Conservation (phyloP, 345 rosid genomes). For the Lepidium didymum region DNA sequence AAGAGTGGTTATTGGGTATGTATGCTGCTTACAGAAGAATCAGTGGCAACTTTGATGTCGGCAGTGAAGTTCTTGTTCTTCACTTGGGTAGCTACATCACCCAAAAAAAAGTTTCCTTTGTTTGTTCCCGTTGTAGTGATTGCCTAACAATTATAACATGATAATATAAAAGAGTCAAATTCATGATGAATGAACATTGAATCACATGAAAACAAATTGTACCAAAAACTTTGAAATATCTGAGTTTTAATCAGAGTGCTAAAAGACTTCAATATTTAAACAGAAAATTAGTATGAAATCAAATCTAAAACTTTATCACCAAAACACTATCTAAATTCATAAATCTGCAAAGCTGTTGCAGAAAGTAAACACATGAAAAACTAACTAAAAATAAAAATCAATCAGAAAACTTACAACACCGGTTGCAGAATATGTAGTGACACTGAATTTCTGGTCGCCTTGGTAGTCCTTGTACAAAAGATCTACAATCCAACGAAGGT, state of each 20-base stretch:
- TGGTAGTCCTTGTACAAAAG: constrained; percentile 91
- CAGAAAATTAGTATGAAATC: not conserved
- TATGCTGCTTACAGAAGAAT: constrained; percentile 65
- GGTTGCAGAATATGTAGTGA: constrained; percentile 72
- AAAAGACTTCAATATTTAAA: not conserved
- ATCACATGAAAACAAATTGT: not conserved
- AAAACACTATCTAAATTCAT: not conserved
- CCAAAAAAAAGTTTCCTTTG: constrained; percentile 72
- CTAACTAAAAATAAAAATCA: not conserved
- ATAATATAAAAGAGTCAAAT: not conserved
- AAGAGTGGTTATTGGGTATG: not conserved
- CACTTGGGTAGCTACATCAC: constrained; percentile 80
- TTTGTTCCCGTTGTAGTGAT: constrained; percentile 66
- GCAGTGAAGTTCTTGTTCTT: constrained; percentile 86
- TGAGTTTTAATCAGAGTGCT: not conserved
- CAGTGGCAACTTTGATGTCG: constrained; percentile 82
- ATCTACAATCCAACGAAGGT: constrained; percentile 35
- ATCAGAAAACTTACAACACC: constrained; percentile 62
- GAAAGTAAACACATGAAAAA: not conserved
- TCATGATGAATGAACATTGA: not conserved
- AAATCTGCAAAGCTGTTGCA: not conserved
- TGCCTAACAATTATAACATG: constrained; percentile 34
- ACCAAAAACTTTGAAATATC: not conserved
- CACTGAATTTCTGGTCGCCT: constrained; percentile 78
- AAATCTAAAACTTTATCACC: not conserved